Evolutionary conservation across 2,329 filamentous ascomycete species (phyloP).

Genomic region (Zopfia rhizophila): DNA sequence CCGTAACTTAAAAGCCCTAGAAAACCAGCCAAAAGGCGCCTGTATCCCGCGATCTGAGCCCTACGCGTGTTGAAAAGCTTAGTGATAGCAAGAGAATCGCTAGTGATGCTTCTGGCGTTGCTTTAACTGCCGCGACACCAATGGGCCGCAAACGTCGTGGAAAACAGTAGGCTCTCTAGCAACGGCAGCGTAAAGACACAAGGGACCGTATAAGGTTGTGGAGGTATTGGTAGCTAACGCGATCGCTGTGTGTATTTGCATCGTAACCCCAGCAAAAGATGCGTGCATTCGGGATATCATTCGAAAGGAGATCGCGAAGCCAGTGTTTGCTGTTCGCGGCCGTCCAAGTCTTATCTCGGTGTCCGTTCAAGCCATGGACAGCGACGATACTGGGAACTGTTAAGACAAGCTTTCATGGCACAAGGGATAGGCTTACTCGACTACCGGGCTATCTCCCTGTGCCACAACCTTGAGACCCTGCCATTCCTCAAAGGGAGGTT

Average conservation of each 20-base stretch:
- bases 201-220: constrained; percentile 48
- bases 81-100: no score
- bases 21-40: no score
- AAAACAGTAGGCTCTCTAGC: no score
- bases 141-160: no score
- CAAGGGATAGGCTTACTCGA: constrained; percentile 23
- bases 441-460: constrained; percentile 19
- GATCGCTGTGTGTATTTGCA: constrained; percentile 39
- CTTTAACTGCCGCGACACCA: no score
- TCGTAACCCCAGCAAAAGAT: constrained; percentile 52
- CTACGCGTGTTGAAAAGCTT: no score
- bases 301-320: constrained; percentile 35
- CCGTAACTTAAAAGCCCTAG: no score
- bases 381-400: constrained; percentile 32
- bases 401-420: constrained; percentile 11
- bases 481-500: no score
- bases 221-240: constrained; percentile 41
- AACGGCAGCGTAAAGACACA: no score
- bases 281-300: constrained; percentile 42
- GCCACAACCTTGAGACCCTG: constrained; percentile 24
- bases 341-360: constrained; percentile 37
- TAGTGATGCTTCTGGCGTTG: no score
- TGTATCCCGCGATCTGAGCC: no score
- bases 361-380: constrained; percentile 38
- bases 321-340: constrained; percentile 28